These are phyloP conservation scores for Cavenderia fasciculata DNA, from an alignment of 78 protist species.

Conservation along the genomic window DNA sequence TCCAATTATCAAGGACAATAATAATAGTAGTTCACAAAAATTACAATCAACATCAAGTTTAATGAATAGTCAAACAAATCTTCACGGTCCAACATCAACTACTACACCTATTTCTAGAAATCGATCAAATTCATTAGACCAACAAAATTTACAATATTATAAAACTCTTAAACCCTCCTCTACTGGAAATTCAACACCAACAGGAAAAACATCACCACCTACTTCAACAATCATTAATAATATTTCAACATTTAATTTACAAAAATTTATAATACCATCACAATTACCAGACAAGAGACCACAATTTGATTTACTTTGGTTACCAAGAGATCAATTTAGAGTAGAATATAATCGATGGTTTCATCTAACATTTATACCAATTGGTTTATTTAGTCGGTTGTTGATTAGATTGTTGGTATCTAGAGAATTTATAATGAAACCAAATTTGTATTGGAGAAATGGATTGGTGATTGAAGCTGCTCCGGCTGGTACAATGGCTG, in stretches of 20 bases:
- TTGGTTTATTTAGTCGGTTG: slow-evolving; percentile 67
- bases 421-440: slow-evolving; percentile 55
- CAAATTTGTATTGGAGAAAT: slow-evolving; percentile 67
- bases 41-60: too few species aligned
- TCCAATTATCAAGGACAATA: too few species aligned
- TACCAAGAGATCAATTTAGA: slow-evolving; percentile 38
- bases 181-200: too few species aligned
- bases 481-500: background rate
- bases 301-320: slow-evolving; percentile 57
- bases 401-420: slow-evolving; percentile 25
- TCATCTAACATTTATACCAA: slow-evolving; percentile 46
- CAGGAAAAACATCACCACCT: too few species aligned
- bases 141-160: too few species aligned
- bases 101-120: background rate
- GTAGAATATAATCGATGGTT: slow-evolving; percentile 77
- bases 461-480: slow-evolving; percentile 47
- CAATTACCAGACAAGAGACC: slow-evolving; percentile 62
- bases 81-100: background rate
- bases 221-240: too few species aligned
- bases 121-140: slow-evolving; percentile 49
- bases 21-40: too few species aligned
- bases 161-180: too few species aligned
- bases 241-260: too few species aligned
- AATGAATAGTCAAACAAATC: too few species aligned
- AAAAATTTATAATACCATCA: slow-evolving; percentile 58